Evolutionary conservation across 2,329 filamentous ascomycete genomes (phyloP).

Genomic region (Diaporthe australafricana): DNA sequence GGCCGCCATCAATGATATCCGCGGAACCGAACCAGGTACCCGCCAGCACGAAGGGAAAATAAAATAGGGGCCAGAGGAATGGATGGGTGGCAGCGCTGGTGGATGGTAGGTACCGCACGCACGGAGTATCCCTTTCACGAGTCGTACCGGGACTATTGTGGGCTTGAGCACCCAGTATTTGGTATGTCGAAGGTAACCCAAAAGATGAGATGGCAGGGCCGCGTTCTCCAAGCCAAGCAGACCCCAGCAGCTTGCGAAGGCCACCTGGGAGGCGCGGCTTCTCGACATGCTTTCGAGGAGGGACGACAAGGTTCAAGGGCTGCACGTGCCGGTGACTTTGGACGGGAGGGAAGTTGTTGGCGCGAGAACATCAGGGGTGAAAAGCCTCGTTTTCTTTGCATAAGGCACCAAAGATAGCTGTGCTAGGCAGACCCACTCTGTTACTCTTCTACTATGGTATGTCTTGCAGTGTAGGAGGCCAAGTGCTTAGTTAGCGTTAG

Average conservation of each 20-base stretch:
- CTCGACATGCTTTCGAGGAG: slow-evolving; percentile 19
- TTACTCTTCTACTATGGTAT: neutral
- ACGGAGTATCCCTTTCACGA: slow-evolving; percentile 20
- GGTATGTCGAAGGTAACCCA: slow-evolving; percentile 6
- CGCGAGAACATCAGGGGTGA: slow-evolving; percentile 7
- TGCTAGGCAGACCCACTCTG: slow-evolving; percentile 2
- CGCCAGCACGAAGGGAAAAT: neutral
- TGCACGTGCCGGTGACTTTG: slow-evolving; percentile 13
- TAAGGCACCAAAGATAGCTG: slow-evolving; percentile 5
- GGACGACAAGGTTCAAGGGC: slow-evolving; percentile 22
- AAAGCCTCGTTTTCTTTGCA: slow-evolving; percentile 4
- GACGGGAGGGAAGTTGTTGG: slow-evolving; percentile 1
- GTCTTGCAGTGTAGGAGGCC: neutral
- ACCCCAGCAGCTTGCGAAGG: neutral
- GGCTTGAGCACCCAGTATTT: slow-evolving; percentile 23
- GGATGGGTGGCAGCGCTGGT: slow-evolving; percentile 18
- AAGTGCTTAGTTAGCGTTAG: neutral
- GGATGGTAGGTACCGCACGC: neutral
- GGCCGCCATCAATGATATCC: slow-evolving; percentile 5
- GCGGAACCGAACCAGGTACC: neutral
- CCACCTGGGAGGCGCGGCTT: neutral
- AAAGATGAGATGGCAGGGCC: slow-evolving; percentile 24
- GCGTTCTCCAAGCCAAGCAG: slow-evolving; percentile 9
- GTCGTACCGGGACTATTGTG: slow-evolving; percentile 20
- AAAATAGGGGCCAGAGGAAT: slow-evolving; percentile 8